A percentile compares a stretch with the other conserved stretches of the same genome.
phyloP scores from a whole-genome alignment of 2,329 filamentous ascomycete species.

The Penicillium nordicum region DNA sequence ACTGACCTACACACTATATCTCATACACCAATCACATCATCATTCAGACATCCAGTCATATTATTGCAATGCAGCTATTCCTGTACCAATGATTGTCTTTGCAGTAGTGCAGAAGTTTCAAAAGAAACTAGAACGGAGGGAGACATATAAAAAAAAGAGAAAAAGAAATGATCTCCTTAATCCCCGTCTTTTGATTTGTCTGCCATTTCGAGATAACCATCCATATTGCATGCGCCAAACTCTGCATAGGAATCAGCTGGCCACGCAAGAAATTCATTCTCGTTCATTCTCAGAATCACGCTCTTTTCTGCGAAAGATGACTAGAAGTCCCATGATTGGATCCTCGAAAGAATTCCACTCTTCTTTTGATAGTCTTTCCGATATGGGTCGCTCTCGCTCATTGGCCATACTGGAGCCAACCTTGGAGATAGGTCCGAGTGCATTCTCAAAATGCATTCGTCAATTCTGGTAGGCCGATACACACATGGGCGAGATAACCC shows the following conservation, averaged over 20 bases:
- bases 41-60: neutral
- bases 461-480: neutral
- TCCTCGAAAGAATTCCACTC: neutral
- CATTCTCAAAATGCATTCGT: neutral
- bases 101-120: neutral
- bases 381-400: neutral
- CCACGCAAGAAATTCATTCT: neutral
- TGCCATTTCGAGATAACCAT: constrained; percentile 7
- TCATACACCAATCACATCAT: neutral
- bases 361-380: neutral
- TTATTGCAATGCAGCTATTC: neutral
- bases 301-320: neutral
- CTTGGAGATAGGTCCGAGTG: neutral
- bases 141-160: neutral
- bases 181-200: constrained; percentile 1
- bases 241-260: neutral
- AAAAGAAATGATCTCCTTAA: neutral
- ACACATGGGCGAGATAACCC: neutral
- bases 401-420: neutral
- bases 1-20: neutral
- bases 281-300: neutral
- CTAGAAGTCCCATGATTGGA: neutral
- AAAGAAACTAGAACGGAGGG: neutral
- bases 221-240: constrained; percentile 4
- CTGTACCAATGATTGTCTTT: neutral